A percentile compares a stretch with the other conserved stretches of the same genome.
These are phyloP conservation scores for Camellia sinensis DNA, from an alignment of 148 eudicot genomes.

Conservation along the genomic window DNA sequence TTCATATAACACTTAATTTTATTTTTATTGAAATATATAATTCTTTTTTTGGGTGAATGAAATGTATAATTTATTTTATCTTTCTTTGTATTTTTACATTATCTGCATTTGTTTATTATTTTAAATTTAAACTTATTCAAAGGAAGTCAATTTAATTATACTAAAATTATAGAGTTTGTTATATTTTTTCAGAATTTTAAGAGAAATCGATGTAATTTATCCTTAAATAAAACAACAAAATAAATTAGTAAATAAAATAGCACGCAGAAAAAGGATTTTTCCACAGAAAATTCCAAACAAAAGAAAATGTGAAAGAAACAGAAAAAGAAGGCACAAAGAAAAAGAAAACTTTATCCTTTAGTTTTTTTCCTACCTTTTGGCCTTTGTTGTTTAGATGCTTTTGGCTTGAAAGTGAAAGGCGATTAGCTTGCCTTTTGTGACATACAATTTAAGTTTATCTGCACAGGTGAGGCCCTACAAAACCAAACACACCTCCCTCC, in stretches of 20 bases:
- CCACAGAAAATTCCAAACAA: neutral
- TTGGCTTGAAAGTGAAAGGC: conserved; percentile 17
- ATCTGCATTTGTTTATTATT: no score
- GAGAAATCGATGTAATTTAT: no score
- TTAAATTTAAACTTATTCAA: no score
- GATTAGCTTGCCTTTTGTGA: conserved; percentile 13
- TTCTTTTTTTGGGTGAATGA: no score
- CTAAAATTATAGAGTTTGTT: no score
- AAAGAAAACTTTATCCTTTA: conserved; percentile 14
- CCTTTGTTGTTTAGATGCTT: conserved; percentile 4
- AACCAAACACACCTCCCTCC: neutral
- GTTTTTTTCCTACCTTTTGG: conserved; percentile 6
- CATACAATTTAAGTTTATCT: conserved; percentile 5
- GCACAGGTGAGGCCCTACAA: conserved; percentile 3
- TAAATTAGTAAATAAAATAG: neutral
- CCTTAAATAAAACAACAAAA: neutral
- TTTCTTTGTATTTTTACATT: neutral
- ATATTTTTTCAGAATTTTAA: no score
- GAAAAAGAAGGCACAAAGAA: neutral
- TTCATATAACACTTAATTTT: no score
- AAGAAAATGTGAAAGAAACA: neutral
- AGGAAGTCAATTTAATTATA: no score
- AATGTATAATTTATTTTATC: no score
- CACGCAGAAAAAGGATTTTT: neutral
- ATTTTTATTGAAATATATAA: no score